A percentile compares a stretch with the other conserved stretches of the same genome.
Conservation (phyloP, 371 early-diverging fungal species). For the Capniomyces stellatus region DNA sequence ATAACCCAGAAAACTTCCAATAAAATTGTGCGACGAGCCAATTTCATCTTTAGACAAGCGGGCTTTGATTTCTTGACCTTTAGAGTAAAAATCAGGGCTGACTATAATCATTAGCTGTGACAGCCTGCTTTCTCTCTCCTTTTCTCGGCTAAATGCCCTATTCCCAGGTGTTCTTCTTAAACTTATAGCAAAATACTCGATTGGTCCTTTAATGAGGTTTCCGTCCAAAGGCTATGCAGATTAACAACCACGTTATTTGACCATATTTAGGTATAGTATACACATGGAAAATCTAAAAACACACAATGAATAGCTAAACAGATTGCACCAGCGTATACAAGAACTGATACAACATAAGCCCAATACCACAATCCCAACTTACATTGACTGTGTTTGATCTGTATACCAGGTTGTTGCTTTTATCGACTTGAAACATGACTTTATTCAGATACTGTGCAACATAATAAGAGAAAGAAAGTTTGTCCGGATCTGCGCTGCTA, state of each 20-base stretch:
- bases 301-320: not conserved
- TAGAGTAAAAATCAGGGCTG: too few species aligned
- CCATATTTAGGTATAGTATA: too few species aligned
- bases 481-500: not conserved
- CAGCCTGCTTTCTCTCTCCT: too few species aligned
- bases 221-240: not conserved
- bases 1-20: too few species aligned
- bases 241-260: not conserved
- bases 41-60: too few species aligned
- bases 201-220: not conserved
- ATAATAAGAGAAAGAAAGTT: constrained; percentile 1
- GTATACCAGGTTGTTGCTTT: not conserved
- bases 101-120: too few species aligned
- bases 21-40: too few species aligned
- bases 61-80: too few species aligned
- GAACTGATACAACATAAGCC: not conserved
- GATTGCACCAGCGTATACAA: not conserved
- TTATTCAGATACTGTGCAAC: not conserved
- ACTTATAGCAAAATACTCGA: too few species aligned
- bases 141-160: too few species aligned
- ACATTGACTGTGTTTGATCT: not conserved
- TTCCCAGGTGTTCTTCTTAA: too few species aligned
- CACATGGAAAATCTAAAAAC: too few species aligned
- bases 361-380: not conserved
- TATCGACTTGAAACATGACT: not conserved